Conservation (phyloP, 106 monocot genomes). For the Agapanthus africanus region DNA sequence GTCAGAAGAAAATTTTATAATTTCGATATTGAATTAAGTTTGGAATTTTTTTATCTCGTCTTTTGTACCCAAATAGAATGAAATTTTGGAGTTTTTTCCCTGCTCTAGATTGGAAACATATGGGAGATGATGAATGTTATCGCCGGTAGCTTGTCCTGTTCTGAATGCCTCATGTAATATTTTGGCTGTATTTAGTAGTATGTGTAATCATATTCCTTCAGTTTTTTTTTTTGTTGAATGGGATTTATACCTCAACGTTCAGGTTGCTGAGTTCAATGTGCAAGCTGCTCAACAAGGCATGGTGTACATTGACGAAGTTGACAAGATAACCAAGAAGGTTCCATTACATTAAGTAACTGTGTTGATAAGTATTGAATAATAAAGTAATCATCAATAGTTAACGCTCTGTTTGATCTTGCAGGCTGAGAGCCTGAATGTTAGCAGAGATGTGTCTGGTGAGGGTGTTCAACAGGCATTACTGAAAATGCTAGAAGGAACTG, state of each 20-base stretch:
- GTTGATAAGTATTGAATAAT: background rate
- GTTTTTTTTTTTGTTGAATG: background rate
- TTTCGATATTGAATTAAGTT: no score
- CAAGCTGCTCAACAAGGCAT: conserved; percentile 97
- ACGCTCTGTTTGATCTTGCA: conserved; percentile 17
- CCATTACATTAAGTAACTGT: background rate
- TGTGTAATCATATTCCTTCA: background rate
- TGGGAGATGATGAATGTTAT: no score
- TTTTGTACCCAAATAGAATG: no score
- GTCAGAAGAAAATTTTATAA: no score
- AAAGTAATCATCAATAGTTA: no score
- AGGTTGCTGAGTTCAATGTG: conserved; percentile 89
- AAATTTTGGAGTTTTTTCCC: no score
- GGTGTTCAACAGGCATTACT: conserved; percentile 97
- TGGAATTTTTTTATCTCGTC: no score
- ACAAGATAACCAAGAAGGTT: conserved; percentile 98
- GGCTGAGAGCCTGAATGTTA: conserved; percentile 72
- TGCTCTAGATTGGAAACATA: no score
- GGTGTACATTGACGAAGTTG: conserved; percentile 99
- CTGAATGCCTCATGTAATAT: no score
- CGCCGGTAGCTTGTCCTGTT: no score
- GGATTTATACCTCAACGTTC: no score
- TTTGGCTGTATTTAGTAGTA: background rate
- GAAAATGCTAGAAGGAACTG: conserved; percentile 98
- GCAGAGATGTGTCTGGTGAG: conserved; percentile 98